These are phyloP conservation scores for Fusarium buxicola DNA, from an alignment of 2,329 filamentous ascomycete genomes.

Conservation along the genomic window DNA sequence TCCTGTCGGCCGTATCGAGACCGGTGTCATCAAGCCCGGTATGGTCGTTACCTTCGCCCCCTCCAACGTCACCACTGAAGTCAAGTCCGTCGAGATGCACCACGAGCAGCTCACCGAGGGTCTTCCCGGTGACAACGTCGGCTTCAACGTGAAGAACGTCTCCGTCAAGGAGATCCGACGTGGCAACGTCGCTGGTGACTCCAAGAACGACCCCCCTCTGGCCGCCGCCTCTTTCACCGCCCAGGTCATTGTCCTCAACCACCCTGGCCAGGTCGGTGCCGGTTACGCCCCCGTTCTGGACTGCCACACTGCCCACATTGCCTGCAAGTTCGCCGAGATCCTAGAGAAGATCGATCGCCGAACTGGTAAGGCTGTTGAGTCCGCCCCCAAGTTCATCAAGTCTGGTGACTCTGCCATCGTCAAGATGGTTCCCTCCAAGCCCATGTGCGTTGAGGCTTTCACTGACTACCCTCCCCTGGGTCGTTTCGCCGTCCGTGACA, in stretches of 20 bases:
- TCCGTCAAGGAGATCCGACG: conserved; percentile 99
- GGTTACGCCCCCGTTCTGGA: conserved; percentile 99
- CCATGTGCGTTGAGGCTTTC: conserved; percentile 99
- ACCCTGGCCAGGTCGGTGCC: conserved; percentile 99
- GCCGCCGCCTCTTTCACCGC: conserved; percentile 96
- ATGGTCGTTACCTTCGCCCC: conserved; percentile 99
- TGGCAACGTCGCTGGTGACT: conserved; percentile 99
- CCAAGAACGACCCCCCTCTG: conserved; percentile 98
- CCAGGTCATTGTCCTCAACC: conserved; percentile 99
- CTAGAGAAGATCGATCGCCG: conserved; percentile 99
- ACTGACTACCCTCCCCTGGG: conserved; percentile 99
- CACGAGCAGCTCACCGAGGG: conserved; percentile 98
- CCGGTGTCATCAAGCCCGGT: conserved; percentile 90
- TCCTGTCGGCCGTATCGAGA: conserved; percentile 99
- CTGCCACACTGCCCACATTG: conserved; percentile 99
- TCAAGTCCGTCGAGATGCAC: conserved; percentile 99
- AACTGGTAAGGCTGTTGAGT: conserved; percentile 97
- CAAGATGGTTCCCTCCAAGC: conserved; percentile 99
- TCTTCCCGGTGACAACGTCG: conserved; percentile 99
- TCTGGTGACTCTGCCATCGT: conserved; percentile 99
- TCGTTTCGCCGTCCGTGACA: conserved; percentile 99
- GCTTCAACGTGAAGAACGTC: conserved; percentile 99
- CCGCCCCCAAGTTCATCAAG: conserved; percentile 99
- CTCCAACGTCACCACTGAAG: conserved; percentile 99
- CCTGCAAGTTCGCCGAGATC: conserved; percentile 99